These are phyloP conservation scores for Taphrina pruni DNA, from an alignment of 1,139 yeast species.

Conservation along the genomic window DNA sequence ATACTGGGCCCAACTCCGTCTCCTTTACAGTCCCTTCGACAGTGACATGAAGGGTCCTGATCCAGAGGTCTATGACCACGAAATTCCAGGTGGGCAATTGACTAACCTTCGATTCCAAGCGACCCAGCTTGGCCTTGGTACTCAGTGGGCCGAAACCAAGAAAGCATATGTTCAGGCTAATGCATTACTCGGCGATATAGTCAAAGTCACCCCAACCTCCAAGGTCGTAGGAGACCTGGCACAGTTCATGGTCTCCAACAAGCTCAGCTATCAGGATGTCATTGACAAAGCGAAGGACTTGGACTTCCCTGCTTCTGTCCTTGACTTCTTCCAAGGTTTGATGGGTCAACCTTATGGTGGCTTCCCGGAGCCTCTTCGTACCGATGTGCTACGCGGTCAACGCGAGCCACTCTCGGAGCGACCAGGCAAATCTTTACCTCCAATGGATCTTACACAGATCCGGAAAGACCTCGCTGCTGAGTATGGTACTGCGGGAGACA, in stretches of 20 bases:
- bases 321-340: slow-evolving; percentile 97
- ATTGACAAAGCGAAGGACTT: slow-evolving; percentile 81
- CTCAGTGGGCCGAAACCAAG: slow-evolving; percentile 95
- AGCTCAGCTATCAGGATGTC: slow-evolving; percentile 83
- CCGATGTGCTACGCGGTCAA: slow-evolving; percentile 84
- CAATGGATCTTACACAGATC: slow-evolving; percentile 75
- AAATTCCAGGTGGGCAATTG: slow-evolving; percentile 99
- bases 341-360: slow-evolving; percentile 99
- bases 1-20: slow-evolving; percentile 99
- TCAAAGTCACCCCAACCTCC: slow-evolving; percentile 97
- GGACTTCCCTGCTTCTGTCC: slow-evolving; percentile 97
- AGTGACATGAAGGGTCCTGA: slow-evolving; percentile 99
- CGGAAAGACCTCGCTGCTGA: slow-evolving; percentile 70
- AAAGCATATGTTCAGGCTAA: slow-evolving; percentile 91
- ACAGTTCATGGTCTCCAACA: slow-evolving; percentile 97
- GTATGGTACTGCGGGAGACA: slow-evolving; percentile 67
- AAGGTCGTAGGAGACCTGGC: slow-evolving; percentile 99
- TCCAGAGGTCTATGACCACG: slow-evolving; percentile 97
- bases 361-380: slow-evolving; percentile 97
- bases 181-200: slow-evolving; percentile 88
- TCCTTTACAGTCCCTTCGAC: slow-evolving; percentile 93
- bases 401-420: slow-evolving; percentile 85
- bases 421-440: slow-evolving; percentile 88
- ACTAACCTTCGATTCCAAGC: slow-evolving; percentile 98
- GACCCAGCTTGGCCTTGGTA: slow-evolving; percentile 95